Evolutionary conservation across 179 eudicot species (phyloP), one percentile per base, ranked within the genome.

Genomic region (Silene coronaria): DNA sequence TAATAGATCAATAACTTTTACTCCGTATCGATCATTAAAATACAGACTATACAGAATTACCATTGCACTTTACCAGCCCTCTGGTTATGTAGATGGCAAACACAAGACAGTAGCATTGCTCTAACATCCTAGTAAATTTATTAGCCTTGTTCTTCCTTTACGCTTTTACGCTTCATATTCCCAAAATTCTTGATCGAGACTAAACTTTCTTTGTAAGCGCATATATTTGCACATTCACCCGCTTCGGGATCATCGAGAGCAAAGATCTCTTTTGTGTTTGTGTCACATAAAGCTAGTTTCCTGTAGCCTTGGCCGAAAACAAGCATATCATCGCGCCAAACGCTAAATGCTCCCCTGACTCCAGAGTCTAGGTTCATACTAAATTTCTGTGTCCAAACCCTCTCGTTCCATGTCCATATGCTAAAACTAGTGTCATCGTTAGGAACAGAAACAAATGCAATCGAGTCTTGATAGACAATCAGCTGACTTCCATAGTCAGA

Each of bases 181-280:
- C 34, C 42, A 12, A 24, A 61, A 60, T 23, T 3, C 26, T 34
- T 51, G 53, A 75, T 8, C 9, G 74, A 76, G 26, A 68, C 79
- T 59, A 68, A 48, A 46, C 74, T 38, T 58, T 68, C 74, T 61
- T 67, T 68, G 16, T 68, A 76, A 38, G n/a, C 68, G 17, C 42
- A 57, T 68, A 76, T 69, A 5, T 42, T 70, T 42, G 1, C 58
- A 34, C 78, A 75, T 21, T 16, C 11, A 30, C 36, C 59, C 11
- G 10, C 26, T 5, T 28, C 16, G 1, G 72, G 71, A 66, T n/a
- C 3, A 28, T 12, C 9, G 22, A 75, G 48, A 46, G 0, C 6
- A 9, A 24, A 30, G 6, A n/a, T 13, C 53, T 75, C 53, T 1
- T 75, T 36, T 5, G 65, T 66, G 21, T 48, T 58, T 13, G 48